Percentiles rank a stretch among this genome's conserved stretches.
phyloP scores from a whole-genome alignment of 1,139 yeast genomes.

The Pichia sp. region DNA sequence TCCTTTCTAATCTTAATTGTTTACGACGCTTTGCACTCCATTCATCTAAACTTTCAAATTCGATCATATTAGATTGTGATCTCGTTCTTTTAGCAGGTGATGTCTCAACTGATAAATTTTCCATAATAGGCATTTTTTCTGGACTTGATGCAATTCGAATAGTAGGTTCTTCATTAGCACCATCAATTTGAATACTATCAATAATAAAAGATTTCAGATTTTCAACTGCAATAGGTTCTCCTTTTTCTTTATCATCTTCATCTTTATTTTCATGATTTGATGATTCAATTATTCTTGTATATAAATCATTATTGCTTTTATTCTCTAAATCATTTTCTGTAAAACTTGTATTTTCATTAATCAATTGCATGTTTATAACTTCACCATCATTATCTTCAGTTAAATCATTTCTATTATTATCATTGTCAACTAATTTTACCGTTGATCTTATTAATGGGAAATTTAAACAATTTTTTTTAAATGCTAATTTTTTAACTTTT shows the following conservation, averaged over 20 bases:
- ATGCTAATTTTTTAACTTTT: conserved; percentile 4
- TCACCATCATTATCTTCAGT: neutral
- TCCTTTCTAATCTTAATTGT: neutral
- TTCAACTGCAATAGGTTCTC: neutral
- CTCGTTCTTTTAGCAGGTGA: conserved; percentile 8
- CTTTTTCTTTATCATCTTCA: neutral
- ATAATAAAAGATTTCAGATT: conserved; percentile 11
- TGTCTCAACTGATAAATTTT: neutral
- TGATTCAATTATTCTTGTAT: neutral
- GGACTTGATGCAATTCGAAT: conserved; percentile 3
- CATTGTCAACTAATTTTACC: too few species aligned
- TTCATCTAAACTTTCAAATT: conserved; percentile 1
- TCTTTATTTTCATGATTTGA: neutral
- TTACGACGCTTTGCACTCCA: neutral
- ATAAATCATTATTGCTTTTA: too few species aligned
- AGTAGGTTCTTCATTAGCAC: neutral
- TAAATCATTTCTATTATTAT: too few species aligned
- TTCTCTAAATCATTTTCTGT: neutral
- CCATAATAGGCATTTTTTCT: neutral
- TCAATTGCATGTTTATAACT: too few species aligned
- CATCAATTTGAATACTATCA: conserved; percentile 9
- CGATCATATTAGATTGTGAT: neutral
- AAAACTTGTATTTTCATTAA: neutral
- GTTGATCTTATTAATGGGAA: neutral
- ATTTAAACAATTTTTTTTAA: neutral